Base-by-base conservation (phyloP, 208 protist species). In the Borovskyia barvae region DNA sequence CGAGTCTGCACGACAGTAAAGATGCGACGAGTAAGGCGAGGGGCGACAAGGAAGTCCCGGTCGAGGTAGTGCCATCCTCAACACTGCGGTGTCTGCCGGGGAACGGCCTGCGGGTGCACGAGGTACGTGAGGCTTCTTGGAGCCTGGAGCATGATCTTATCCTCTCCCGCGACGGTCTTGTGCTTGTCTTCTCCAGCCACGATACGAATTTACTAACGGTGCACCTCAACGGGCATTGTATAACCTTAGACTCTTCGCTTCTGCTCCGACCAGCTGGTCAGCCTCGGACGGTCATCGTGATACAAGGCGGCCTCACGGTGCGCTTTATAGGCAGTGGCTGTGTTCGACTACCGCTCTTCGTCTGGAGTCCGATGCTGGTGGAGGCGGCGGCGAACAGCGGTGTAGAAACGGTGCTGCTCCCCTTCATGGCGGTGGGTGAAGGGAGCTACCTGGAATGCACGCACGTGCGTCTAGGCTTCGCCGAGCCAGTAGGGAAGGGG, bases 181-280 rank as follows among this genome's bases (percentile, higher is more conserved):
- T 93, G 8, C 71, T 93, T 41, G 46, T 75, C 50, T 93, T 93
- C 63, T 74, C 75, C 32, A 89, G 48, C 70, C 29, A 58, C 2
- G 59, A 69, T 19, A 87, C 80, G 17, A 93, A 93, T 51, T 72
- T 87, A 49, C 80, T 93, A 46, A 72, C 73, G 22, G 77, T 93
- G n/a, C 19, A 70, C 46, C 65, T 93, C 50, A 72, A 80, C 48
- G 74, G 81, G n/a, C 57, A 82, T 70, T 67, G 66, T 4, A 66
- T 90, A 45, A 54, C 57, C 25, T 25, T 93, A 33, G 77, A 86
- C 50, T 49, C 75, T 9, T 37, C 66, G 17, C 39, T 69, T 43
- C 55, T 75, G 20, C 49, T 32, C 20, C 63, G 40, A 28, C 63
- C 63, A 26, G 54, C 57, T n/a, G 53, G 57, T 7, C 56, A 57